These are phyloP conservation scores for Microbotryum violaceum DNA, from an alignment of 1,284 basidiomycete species.

Conservation along the genomic window DNA sequence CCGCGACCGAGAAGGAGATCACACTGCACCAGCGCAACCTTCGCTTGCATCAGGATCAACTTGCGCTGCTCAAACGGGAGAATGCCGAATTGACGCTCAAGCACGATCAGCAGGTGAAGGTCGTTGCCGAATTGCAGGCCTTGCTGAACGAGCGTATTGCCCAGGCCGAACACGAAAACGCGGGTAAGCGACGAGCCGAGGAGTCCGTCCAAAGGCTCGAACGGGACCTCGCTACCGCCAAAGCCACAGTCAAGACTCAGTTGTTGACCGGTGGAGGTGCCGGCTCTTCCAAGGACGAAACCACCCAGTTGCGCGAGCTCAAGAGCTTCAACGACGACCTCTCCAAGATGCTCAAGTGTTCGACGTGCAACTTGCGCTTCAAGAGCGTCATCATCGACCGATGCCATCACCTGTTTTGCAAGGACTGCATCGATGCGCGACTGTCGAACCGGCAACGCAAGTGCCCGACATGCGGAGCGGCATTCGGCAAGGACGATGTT, in stretches of 20 bases:
- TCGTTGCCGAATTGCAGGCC: conserved; percentile 29
- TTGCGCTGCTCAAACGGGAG: conserved; percentile 42
- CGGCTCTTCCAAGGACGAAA: conserved; percentile 17
- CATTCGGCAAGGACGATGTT: conserved; percentile 81
- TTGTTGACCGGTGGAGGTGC: conserved; percentile 9
- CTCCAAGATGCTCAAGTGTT: conserved; percentile 78
- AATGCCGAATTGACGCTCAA: conserved; percentile 18
- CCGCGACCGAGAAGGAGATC: conserved; percentile 48
- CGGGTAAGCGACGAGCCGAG: conserved; percentile 37
- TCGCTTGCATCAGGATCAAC: conserved; percentile 42
- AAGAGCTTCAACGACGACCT: conserved; percentile 49
- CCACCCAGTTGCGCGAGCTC: conserved; percentile 34
- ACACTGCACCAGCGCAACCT: conserved; percentile 44
- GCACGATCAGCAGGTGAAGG: conserved; percentile 14
- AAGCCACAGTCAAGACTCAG: conserved; percentile 41
- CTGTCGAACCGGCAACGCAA: conserved; percentile 87
- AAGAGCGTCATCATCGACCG: conserved; percentile 82
- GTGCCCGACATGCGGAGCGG: conserved; percentile 81
- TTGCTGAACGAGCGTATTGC: conserved; percentile 42
- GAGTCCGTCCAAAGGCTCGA: conserved; percentile 38
- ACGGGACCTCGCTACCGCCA: conserved; percentile 43
- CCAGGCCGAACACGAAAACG: conserved; percentile 40
- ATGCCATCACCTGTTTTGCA: conserved; percentile 64
- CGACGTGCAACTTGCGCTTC: conserved; percentile 76
- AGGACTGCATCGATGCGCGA: conserved; percentile 73